Conservation (phyloP, 1,139 yeast genomes). For the Scheffersomyces illinoinensis region DNA sequence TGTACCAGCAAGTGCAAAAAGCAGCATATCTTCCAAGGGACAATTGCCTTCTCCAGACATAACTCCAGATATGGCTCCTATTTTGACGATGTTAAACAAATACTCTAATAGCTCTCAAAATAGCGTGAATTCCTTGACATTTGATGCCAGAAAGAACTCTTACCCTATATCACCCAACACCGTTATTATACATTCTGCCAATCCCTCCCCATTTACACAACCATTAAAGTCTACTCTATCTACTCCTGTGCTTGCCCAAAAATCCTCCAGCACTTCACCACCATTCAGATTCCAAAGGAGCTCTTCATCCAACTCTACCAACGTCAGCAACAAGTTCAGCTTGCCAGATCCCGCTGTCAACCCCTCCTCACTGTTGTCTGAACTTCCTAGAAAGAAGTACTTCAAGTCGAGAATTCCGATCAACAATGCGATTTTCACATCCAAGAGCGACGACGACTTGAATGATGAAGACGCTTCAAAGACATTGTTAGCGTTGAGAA, state of each 20-base stretch:
- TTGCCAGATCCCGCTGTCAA: conserved; percentile 46
- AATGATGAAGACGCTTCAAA: conserved; percentile 41
- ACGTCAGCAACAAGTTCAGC: conserved; percentile 18
- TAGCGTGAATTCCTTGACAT: background rate
- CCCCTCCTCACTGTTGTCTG: conserved; percentile 8
- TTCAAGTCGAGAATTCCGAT: conserved; percentile 28
- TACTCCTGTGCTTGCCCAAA: conserved; percentile 4
- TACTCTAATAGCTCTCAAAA: conserved; percentile 12
- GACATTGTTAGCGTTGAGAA: conserved; percentile 43
- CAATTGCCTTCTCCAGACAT: conserved; percentile 46
- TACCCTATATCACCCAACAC: conserved; percentile 13
- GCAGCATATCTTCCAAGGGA: conserved; percentile 5
- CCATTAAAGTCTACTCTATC: conserved; percentile 20
- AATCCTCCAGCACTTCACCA: background rate
- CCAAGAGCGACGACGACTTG: conserved; percentile 9
- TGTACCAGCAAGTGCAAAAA: conserved; percentile 1
- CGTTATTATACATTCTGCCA: conserved; percentile 15
- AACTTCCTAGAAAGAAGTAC: conserved; percentile 27
- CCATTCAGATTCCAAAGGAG: background rate
- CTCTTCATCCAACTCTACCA: conserved; percentile 3
- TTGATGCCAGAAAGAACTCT: conserved; percentile 9
- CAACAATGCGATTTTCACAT: conserved; percentile 14
- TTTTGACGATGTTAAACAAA: conserved; percentile 29
- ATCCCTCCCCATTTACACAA: conserved; percentile 25
- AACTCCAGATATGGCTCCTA: conserved; percentile 46